Evolutionary conservation across 495 filamentous ascomycete species (phyloP).

Genomic region (Podospora appendiculata): DNA sequence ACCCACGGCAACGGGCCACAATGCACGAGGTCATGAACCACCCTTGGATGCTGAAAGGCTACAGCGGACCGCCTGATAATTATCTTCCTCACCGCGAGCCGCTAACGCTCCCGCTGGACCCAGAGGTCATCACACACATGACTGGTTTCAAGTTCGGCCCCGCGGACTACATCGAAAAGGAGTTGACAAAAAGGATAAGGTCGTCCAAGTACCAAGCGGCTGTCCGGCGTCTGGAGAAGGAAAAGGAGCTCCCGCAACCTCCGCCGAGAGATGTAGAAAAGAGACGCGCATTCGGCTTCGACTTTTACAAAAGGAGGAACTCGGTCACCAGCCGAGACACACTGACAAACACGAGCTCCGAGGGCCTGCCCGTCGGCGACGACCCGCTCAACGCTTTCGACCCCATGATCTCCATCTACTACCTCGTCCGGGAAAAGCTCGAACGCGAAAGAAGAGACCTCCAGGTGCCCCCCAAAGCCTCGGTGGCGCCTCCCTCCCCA

Average conservation of each 20-base stretch:
- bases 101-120: slow-evolving; percentile 75
- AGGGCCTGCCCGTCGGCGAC: slow-evolving; percentile 71
- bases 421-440: slow-evolving; percentile 89
- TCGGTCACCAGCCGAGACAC: slow-evolving; percentile 83
- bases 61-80: slow-evolving; percentile 78
- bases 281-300: slow-evolving; percentile 80
- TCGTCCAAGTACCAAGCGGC: slow-evolving; percentile 89
- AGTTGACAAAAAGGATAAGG: slow-evolving; percentile 76
- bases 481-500: slow-evolving; percentile 17
- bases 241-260: slow-evolving; percentile 54
- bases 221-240: slow-evolving; percentile 50
- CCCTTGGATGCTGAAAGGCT: slow-evolving; percentile 96
- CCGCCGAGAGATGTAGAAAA: slow-evolving; percentile 62
- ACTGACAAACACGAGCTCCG: slow-evolving; percentile 74
- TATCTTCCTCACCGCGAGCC: slow-evolving; percentile 79
- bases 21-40: slow-evolving; percentile 92
- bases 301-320: slow-evolving; percentile 94
- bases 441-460: slow-evolving; percentile 58
- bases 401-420: slow-evolving; percentile 90
- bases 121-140: slow-evolving; percentile 81
- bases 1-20: slow-evolving; percentile 78
- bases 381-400: slow-evolving; percentile 93
- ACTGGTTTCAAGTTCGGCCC: slow-evolving; percentile 96
- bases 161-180: slow-evolving; percentile 68
- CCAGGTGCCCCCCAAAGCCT: slow-evolving; percentile 17